Conservation (phyloP, 2,329 filamentous ascomycete species). For the Didymella keratinophila region DNA sequence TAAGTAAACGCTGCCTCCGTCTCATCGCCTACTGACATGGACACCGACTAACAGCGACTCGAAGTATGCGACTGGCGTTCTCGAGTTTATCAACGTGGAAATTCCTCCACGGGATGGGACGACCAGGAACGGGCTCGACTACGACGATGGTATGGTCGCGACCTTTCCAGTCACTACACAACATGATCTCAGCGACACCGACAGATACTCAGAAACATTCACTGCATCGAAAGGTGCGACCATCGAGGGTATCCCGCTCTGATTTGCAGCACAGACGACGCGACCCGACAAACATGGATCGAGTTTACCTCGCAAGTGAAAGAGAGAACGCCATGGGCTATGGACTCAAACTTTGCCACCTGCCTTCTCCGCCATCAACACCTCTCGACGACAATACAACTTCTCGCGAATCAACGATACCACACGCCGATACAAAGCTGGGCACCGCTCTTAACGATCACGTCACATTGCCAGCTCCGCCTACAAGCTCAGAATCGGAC, state of each 20-base stretch:
- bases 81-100: neutral
- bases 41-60: neutral
- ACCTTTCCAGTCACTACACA: neutral
- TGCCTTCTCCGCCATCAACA: neutral
- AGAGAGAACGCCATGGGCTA: neutral
- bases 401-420: neutral
- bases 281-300: neutral
- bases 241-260: neutral
- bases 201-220: neutral
- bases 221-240: neutral
- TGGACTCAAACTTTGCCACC: neutral
- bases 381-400: neutral
- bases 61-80: neutral
- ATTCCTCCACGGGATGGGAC: neutral
- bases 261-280: neutral
- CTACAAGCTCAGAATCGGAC: neutral
- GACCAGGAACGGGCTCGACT: neutral
- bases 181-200: neutral
- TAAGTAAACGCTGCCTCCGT: neutral
- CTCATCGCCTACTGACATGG: neutral
- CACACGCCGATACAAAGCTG: neutral
- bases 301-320: neutral
- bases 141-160: neutral
- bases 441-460: neutral
- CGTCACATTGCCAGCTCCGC: neutral